Base-by-base conservation (phyloP, 176 grass and related monocot species). In the Saccharum officinarum region DNA sequence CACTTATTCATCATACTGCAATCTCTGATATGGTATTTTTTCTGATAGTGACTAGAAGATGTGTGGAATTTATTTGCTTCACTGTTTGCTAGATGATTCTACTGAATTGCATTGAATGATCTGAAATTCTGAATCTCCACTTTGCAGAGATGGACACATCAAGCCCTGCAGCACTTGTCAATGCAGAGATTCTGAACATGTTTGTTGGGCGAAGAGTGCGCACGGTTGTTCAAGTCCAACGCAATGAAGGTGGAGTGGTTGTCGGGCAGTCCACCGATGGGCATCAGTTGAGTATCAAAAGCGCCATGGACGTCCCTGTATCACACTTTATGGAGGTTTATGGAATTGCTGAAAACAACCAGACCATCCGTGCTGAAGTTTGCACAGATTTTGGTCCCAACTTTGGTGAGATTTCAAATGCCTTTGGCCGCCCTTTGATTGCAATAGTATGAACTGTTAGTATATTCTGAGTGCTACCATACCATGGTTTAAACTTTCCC, bases 101-200 rank as follows among this genome's bases (percentile, higher is more conserved):
- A 40, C 67, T 31, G 12, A 74, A 22, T 61, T 80, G 31, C 67
- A 52, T 73, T 83, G 10, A 57, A 54, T 54, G 65, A 62, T 79
- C 22, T 70, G 23, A 78, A 77, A 85, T 49, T 74, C 22, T 63
- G 20, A 79, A 50, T 38, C 22, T 17, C 14, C 14, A 41, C 26
- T 70, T 77, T 78, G 79, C 78, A 88, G 94, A 72, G 66, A 98
- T 98, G 97, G 97, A 98, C 86, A 89, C 93, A 41, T 94, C 97
- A 38, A 90, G 76, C 60, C 93, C 93, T 80, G 76, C 97, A 14
- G 88, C 79, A 23, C 86, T 95, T 5, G 97, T 95, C 42, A 98
- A 98, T 73, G 93, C 79, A 68, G 89, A 95, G 83, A 61, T 72
- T 77, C 77, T 98, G 59, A 91, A 86, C n/a, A 90, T 84, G 91